Percentiles rank a stretch among this genome's conserved stretches.
Evolutionary conservation across 768 basidiomycete genomes (phyloP).

Genomic region (Auriscalpium microsporum): DNA sequence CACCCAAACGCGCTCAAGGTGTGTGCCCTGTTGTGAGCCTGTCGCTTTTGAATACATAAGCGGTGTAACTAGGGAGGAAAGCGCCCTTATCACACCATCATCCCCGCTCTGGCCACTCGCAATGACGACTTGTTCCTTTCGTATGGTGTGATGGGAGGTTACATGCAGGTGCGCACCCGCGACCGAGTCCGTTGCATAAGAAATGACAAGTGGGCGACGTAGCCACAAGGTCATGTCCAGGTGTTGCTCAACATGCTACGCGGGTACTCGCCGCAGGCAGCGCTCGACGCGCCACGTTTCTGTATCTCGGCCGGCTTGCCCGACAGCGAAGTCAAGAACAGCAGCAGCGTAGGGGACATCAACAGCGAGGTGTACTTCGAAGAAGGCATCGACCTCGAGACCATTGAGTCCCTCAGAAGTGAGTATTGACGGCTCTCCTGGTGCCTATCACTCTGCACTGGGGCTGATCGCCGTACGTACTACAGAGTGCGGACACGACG

Average conservation of each 20-base stretch:
- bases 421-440: constrained; percentile 10
- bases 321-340: constrained; percentile 39
- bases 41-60: not conserved
- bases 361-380: constrained; percentile 88
- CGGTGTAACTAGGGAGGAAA: constrained; percentile 54
- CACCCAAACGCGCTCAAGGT: constrained; percentile 85
- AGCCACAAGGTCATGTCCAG: constrained; percentile 96
- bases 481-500: constrained; percentile 85
- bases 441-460: too few species aligned
- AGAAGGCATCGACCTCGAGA: constrained; percentile 61
- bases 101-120: constrained; percentile 77
- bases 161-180: constrained; percentile 56
- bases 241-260: constrained; percentile 85
- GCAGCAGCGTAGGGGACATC: constrained; percentile 48
- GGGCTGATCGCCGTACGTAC: not conserved
- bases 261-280: constrained; percentile 80
- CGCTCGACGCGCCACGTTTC: constrained; percentile 91
- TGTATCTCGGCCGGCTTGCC: constrained; percentile 86
- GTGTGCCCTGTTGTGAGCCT: not conserved
- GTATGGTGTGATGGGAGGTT: constrained; percentile 90
- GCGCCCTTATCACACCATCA: constrained; percentile 89
- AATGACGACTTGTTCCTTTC: constrained; percentile 79
- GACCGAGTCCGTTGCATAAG: too few species aligned
- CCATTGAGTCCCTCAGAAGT: constrained; percentile 63
- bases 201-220: not conserved